Evolutionary conservation across 345 rosid species (phyloP).

Genomic region (Linum lewisii): DNA sequence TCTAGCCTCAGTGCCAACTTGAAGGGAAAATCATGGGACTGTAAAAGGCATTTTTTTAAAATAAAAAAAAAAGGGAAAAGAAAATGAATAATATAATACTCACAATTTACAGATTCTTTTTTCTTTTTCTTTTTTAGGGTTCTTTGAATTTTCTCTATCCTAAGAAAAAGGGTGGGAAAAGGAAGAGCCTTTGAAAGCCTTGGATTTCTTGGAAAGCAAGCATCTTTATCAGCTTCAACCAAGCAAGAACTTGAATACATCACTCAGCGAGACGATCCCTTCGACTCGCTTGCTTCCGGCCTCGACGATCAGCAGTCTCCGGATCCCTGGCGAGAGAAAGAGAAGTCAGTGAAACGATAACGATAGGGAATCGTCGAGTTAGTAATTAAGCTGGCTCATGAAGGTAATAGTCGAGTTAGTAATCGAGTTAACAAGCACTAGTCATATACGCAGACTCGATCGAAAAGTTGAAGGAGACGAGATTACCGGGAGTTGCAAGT

Average conservation of each 20-base stretch:
- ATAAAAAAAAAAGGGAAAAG: no score
- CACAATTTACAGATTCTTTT: conserved; percentile 40
- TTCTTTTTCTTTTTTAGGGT: no score
- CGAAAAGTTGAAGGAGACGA: not conserved
- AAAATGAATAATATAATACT: conserved; percentile 12
- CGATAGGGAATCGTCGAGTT: not conserved
- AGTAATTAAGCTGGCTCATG: no score
- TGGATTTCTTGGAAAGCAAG: no score
- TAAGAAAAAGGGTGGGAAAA: conserved; percentile 12
- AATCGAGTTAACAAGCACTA: no score
- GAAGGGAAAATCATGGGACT: conserved; percentile 10
- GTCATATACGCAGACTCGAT: no score
- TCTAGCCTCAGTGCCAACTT: conserved; percentile 12
- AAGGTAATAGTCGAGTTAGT: no score
- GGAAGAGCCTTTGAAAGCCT: conserved; percentile 10
- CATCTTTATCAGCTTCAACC: conserved; percentile 18
- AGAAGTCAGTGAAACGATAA: not conserved
- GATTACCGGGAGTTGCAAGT: conserved; percentile 56
- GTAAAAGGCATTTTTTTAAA: conserved; percentile 1
- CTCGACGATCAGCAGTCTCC: conserved; percentile 70
- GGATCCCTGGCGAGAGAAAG: conserved; percentile 33
- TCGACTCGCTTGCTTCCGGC: conserved; percentile 85
- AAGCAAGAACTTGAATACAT: conserved; percentile 58
- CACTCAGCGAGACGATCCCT: conserved; percentile 68
- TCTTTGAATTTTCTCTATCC: conserved; percentile 35